A percentile compares a stretch with the other conserved stretches of the same genome.
These are phyloP conservation scores for Leccinellum albellum DNA, from an alignment of 768 basidiomycete species.

Conservation along the genomic window DNA sequence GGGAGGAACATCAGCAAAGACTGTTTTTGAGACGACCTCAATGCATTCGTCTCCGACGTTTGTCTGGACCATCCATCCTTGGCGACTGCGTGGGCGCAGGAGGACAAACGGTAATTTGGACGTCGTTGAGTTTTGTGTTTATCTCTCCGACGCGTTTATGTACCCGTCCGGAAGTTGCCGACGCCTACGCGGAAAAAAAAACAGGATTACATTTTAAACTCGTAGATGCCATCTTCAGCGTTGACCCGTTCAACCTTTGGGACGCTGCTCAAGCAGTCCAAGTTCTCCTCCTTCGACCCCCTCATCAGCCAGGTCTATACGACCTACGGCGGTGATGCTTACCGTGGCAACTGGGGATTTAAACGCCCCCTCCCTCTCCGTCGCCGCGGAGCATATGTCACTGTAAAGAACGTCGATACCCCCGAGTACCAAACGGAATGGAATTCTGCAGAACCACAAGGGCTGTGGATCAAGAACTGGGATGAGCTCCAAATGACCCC, in stretches of 20 bases:
- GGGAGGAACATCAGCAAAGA: slow-evolving; percentile 90
- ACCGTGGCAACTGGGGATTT: slow-evolving; percentile 81
- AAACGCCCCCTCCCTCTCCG: slow-evolving; percentile 77
- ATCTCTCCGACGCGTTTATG: slow-evolving; percentile 26
- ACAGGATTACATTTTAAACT: neutral
- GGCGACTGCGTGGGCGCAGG: slow-evolving; percentile 33
- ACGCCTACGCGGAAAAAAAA: neutral
- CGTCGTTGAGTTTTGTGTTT: slow-evolving; percentile 47
- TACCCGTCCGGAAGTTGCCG: slow-evolving; percentile 27
- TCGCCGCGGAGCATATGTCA: slow-evolving; percentile 59
- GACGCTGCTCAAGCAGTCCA: slow-evolving; percentile 73
- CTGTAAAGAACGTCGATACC: slow-evolving; percentile 66
- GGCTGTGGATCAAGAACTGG: slow-evolving; percentile 63
- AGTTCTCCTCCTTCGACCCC: slow-evolving; percentile 78
- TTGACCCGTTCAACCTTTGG: slow-evolving; percentile 66
- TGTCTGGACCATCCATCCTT: slow-evolving; percentile 86
- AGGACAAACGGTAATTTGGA: slow-evolving; percentile 80
- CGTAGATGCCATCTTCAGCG: slow-evolving; percentile 17
- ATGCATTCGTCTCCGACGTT: slow-evolving; percentile 63
- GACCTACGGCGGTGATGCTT: slow-evolving; percentile 61
- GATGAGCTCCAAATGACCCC: slow-evolving; percentile 47
- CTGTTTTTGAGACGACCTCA: slow-evolving; percentile 77
- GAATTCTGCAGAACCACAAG: slow-evolving; percentile 61
- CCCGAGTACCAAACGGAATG: slow-evolving; percentile 76
- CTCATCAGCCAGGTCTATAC: slow-evolving; percentile 75